Conservation (phyloP, 441 rosid genomes). For the Gossypium davidsonii region DNA sequence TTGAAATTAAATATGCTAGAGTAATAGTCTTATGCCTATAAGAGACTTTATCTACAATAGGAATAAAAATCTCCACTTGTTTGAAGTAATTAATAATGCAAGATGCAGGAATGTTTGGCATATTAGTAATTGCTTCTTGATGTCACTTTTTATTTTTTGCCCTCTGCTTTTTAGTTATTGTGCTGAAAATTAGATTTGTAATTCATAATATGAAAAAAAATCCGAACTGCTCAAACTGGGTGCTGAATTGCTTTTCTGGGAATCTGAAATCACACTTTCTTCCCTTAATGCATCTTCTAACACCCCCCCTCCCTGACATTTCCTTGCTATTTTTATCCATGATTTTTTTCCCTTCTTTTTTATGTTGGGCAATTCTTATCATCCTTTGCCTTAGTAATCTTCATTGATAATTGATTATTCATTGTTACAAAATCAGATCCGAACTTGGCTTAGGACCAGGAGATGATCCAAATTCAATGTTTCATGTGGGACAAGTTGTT, state of each 20-base stretch:
- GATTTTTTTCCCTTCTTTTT: background rate
- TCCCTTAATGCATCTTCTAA: background rate
- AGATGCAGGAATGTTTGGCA: background rate
- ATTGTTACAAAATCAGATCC: constrained; percentile 46
- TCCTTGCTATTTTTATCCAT: constrained; percentile 1
- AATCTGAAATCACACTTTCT: background rate
- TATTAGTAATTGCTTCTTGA: background rate
- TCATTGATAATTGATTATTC: constrained; percentile 18
- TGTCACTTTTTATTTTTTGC: background rate
- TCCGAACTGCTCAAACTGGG: background rate
- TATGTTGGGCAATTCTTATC: background rate
- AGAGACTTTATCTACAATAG: background rate
- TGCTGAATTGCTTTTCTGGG: background rate
- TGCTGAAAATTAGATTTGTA: background rate
- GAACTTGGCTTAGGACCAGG: constrained; percentile 93
- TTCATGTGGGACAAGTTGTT: constrained; percentile 90
- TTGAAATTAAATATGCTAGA: background rate
- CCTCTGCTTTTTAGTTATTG: background rate
- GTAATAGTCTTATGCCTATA: background rate
- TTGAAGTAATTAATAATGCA: background rate
- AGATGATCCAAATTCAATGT: constrained; percentile 54
- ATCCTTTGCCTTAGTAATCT: constrained; percentile 10
- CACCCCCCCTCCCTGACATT: background rate
- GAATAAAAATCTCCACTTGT: background rate
- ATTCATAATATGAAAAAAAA: background rate